Percentiles rank a stretch among this genome's conserved stretches.
These are phyloP conservation scores for Meira miltonrushii DNA, from an alignment of 1,284 basidiomycete species.

Conservation along the genomic window DNA sequence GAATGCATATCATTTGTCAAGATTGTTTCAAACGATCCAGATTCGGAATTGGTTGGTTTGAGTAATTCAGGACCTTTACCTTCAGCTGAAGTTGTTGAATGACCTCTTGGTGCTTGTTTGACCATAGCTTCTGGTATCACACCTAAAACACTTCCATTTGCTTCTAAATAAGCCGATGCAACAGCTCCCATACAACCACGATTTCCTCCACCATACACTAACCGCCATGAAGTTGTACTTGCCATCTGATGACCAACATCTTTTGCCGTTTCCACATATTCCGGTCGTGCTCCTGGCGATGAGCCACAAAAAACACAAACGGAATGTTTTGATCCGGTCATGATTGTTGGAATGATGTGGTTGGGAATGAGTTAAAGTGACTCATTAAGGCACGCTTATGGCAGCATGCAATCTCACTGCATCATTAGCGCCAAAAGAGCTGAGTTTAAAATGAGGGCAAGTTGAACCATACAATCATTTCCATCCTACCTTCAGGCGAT, in stretches of 20 bases:
- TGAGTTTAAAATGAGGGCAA: too few species aligned
- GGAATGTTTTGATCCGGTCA: slow-evolving; percentile 15
- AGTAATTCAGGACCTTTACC: slow-evolving; percentile 46
- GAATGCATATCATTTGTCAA: slow-evolving; percentile 80
- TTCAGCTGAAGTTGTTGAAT: slow-evolving; percentile 32
- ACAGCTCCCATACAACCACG: slow-evolving; percentile 77
- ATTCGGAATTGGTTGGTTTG: slow-evolving; percentile 20
- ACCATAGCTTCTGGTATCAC: slow-evolving; percentile 74
- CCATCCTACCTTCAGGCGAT: too few species aligned
- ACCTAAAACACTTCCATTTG: slow-evolving; percentile 72
- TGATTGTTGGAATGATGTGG: background rate
- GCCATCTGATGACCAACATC: slow-evolving; percentile 72
- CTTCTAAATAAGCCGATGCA: slow-evolving; percentile 64
- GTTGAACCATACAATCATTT: too few species aligned
- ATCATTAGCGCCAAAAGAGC: too few species aligned
- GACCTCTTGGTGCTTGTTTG: slow-evolving; percentile 21
- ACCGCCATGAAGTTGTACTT: slow-evolving; percentile 58
- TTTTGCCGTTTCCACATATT: slow-evolving; percentile 49
- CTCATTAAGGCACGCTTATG: too few species aligned
- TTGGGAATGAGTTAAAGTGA: too few species aligned
- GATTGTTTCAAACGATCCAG: slow-evolving; percentile 28
- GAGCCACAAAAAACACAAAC: slow-evolving; percentile 53
- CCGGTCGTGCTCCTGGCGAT: slow-evolving; percentile 36
- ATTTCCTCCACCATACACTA: slow-evolving; percentile 82
- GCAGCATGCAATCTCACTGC: too few species aligned